Conservation (phyloP, 805 yeast genomes). For the Clavispora phyllophila region DNA sequence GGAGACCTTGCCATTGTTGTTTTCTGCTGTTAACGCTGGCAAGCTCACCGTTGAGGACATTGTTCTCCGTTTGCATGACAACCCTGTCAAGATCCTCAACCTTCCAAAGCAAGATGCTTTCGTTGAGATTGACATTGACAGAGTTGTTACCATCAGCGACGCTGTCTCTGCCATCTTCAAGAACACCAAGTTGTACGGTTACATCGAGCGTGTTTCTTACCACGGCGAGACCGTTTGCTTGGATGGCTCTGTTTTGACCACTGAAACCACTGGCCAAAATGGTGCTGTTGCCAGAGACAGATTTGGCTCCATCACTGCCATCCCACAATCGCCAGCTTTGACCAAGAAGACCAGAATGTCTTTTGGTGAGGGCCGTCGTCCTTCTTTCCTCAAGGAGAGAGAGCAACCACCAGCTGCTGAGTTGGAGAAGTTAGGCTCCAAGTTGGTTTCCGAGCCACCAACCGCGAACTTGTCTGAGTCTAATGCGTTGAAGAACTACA, state of each 20-base stretch:
- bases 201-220: conserved; percentile 82
- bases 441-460: conserved; percentile 67
- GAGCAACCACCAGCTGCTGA: conserved; percentile 41
- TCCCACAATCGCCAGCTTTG: conserved; percentile 41
- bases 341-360: conserved; percentile 32
- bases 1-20: conserved; percentile 76
- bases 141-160: conserved; percentile 32
- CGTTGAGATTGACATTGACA: conserved; percentile 81
- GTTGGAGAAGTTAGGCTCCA: conserved; percentile 53
- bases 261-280: conserved; percentile 51
- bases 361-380: conserved; percentile 31
- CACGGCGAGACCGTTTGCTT: conserved; percentile 75
- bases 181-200: conserved; percentile 58
- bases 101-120: conserved; percentile 74
- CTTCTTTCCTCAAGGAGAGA: conserved; percentile 29
- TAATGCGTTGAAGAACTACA: conserved; percentile 70
- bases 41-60: conserved; percentile 70
- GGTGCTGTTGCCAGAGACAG: conserved; percentile 43
- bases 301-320: conserved; percentile 35
- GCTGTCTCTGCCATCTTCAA: conserved; percentile 38
- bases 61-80: conserved; percentile 65
- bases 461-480: conserved; percentile 71
- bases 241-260: conserved; percentile 68
- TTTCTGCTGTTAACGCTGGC: conserved; percentile 73
- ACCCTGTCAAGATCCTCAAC: conserved; percentile 78